Base-by-base conservation (phyloP, 192 early-diverging fungal genomes). In the Rhizophagus prolifer region DNA sequence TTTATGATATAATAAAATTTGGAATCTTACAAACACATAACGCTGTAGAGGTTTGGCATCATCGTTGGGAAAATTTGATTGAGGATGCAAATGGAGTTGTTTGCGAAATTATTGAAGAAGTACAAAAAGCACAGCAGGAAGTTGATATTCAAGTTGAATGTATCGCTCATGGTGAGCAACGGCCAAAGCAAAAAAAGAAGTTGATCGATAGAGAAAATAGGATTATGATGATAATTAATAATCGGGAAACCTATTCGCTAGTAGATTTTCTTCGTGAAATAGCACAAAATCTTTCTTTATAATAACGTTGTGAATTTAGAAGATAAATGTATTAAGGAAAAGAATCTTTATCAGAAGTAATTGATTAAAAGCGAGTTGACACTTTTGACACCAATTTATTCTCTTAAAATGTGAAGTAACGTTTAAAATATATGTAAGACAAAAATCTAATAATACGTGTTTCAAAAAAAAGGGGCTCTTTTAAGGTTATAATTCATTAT, bases 81-180 rank as follows among this genome's bases (percentile, higher is more conserved):
- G 47, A 41, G 4, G 10, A 23, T 1, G 19, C 70, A n/a, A 13
- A 71, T 71, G 28, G 46, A 54, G 70, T 1, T 23, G 70, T 71
- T 30, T 71, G 23, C 16, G 28, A 16, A 54, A 71, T 71, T 0
- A 71, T 71, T 58, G 9, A 58, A 50, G 50, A 71, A 54, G 34
- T 71, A 1, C 70, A 71, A 38, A 71, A 58, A 28, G 70, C 28
- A 58, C 70, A 71, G 44, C 8, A 71, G 6, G 36, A 38, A 38
- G 7, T 38, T 38, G 36, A 38, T 0, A 6, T 38, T 38, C 36
- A 38, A 28, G 23, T 71, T 13, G 70, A 71, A 23, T 14, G 2
- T 8, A 71, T 58, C 58, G 3, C 44, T 28, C 19, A 38, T 26
- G 70, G 46, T 54, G 70, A 47, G 9, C 50, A 8, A 71, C 44